Conservation (phyloP, 2,329 filamentous ascomycete genomes). For the Penicillium fuscoglaucum region DNA sequence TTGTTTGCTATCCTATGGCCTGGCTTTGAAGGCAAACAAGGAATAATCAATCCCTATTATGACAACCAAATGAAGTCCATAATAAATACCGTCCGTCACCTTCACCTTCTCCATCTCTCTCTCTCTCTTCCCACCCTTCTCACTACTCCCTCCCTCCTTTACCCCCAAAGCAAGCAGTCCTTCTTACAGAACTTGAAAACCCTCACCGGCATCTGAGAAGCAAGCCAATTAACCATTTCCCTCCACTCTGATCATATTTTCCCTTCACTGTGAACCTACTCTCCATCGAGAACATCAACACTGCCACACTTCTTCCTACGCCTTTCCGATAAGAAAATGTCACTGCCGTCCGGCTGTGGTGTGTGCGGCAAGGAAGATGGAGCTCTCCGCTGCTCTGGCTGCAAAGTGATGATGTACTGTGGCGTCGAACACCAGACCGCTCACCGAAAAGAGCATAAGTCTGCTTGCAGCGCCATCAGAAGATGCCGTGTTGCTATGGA, state of each 20-base stretch:
- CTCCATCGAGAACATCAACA: not conserved
- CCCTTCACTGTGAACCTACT: not conserved
- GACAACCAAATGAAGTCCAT: not conserved
- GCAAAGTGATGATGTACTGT: conserved; percentile 51
- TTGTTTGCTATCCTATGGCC: not conserved
- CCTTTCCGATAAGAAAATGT: not conserved
- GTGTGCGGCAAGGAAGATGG: conserved; percentile 25
- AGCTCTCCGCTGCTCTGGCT: conserved; percentile 39
- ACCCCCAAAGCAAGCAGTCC: not conserved
- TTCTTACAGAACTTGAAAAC: not conserved
- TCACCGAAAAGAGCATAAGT: conserved; percentile 44
- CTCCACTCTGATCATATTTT: not conserved
- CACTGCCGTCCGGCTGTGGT: conserved; percentile 21
- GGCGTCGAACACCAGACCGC: conserved; percentile 45
- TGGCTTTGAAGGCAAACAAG: not conserved
- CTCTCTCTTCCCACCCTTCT: not conserved
- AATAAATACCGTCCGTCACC: not conserved
- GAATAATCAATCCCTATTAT: not conserved
- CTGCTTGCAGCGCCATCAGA: conserved; percentile 20
- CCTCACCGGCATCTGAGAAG: not conserved
- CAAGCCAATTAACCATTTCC: not conserved
- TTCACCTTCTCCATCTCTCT: not conserved
- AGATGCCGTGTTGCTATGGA: conserved; percentile 27
- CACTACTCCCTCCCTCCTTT: not conserved
- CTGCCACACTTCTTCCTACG: not conserved